These are phyloP conservation scores for Hyphopichia fennica DNA, from an alignment of 1,139 yeast species.

Conservation along the genomic window DNA sequence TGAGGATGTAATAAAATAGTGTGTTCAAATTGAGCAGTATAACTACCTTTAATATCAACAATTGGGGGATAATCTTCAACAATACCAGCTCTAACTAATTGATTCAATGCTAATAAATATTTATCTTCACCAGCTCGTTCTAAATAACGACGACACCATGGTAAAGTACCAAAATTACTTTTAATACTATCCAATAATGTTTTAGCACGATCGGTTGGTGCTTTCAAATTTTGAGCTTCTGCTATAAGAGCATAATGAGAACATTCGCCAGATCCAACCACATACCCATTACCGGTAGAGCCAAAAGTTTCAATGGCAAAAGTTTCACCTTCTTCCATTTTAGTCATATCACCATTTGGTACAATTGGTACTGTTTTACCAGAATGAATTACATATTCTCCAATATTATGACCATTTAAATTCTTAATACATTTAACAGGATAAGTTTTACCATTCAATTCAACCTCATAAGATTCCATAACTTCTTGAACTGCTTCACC, in stretches of 20 bases:
- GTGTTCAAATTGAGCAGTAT: slow-evolving; percentile 97
- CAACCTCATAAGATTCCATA: slow-evolving; percentile 95
- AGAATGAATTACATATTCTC: slow-evolving; percentile 81
- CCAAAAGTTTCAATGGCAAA: slow-evolving; percentile 99
- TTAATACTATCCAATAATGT: slow-evolving; percentile 67
- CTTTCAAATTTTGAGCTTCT: slow-evolving; percentile 40
- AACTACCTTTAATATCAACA: slow-evolving; percentile 77
- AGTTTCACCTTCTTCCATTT: slow-evolving; percentile 98
- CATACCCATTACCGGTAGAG: slow-evolving; percentile 92
- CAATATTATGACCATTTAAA: slow-evolving; percentile 92
- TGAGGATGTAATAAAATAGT: slow-evolving; percentile 89
- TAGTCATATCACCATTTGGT: slow-evolving; percentile 87
- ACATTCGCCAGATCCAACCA: slow-evolving; percentile 83
- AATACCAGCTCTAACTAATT: slow-evolving; percentile 79
- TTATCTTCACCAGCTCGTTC: slow-evolving; percentile 92
- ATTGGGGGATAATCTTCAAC: slow-evolving; percentile 98
- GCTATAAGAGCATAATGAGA: slow-evolving; percentile 81
- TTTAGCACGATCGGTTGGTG: slow-evolving; percentile 67
- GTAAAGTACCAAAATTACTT: slow-evolving; percentile 85
- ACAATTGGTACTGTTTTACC: slow-evolving; percentile 97
- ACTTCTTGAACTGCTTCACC: slow-evolving; percentile 97
- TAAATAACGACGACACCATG: slow-evolving; percentile 93
- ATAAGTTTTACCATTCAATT: slow-evolving; percentile 78
- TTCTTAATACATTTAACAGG: slow-evolving; percentile 90
- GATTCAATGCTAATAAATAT: slow-evolving; percentile 85